Percentiles rank a stretch among this genome's conserved stretches.
Conservation (phyloP, 768 basidiomycete species). For the Xanthoconium stramineum region DNA sequence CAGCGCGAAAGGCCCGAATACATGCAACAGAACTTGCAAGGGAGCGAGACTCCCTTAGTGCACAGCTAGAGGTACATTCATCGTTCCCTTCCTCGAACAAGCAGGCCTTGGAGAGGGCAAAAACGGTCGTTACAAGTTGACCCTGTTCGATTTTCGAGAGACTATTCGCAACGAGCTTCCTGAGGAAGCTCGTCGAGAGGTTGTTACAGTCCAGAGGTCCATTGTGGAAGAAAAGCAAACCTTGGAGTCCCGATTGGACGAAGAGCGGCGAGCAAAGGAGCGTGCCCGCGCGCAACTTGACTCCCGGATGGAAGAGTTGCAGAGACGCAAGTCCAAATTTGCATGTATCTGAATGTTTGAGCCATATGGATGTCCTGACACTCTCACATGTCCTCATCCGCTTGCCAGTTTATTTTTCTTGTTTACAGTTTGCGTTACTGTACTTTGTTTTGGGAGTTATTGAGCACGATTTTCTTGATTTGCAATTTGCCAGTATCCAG, state of each 20-base stretch:
- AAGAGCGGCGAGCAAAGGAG: slow-evolving; percentile 87
- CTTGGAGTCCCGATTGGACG: slow-evolving; percentile 76
- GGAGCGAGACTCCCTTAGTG: slow-evolving; percentile 74
- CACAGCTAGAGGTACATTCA: slow-evolving; percentile 60
- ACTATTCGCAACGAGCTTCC: slow-evolving; percentile 73
- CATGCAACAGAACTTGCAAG: slow-evolving; percentile 87
- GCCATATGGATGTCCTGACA: not conserved
- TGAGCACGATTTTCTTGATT: slow-evolving; percentile 20
- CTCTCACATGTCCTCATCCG: slow-evolving; percentile 3
- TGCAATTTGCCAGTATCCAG: no score
- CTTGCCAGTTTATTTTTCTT: slow-evolving; percentile 5
- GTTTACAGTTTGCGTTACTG: slow-evolving; percentile 28
- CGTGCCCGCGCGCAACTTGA: slow-evolving; percentile 85
- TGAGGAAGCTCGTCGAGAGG: slow-evolving; percentile 78
- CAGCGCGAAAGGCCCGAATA: slow-evolving; percentile 91
- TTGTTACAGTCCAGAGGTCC: slow-evolving; percentile 70
- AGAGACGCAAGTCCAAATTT: slow-evolving; percentile 87
- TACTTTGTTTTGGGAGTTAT: slow-evolving; percentile 28
- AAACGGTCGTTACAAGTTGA: no score
- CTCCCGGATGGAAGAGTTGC: slow-evolving; percentile 80
- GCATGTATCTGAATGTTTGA: slow-evolving; percentile 64
- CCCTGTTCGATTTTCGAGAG: no score
- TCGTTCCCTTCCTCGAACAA: no score
- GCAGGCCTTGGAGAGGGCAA: no score
- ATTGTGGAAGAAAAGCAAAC: slow-evolving; percentile 88